Conservation (phyloP, 257 asterid genomes). For the Voacanga thouarsii region DNA sequence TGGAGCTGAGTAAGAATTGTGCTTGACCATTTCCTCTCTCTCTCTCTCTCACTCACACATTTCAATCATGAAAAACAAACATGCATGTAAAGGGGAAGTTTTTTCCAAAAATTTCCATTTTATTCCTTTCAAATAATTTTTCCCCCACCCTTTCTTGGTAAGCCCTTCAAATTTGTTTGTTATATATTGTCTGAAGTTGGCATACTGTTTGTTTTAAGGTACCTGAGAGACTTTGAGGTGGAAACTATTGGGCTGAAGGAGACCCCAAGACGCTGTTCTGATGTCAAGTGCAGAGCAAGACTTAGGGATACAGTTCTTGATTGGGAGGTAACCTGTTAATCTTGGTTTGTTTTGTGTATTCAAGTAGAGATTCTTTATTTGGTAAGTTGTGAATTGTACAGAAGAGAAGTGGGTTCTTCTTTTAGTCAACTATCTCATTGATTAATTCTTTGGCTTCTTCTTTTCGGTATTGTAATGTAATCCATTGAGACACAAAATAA, state of each 20-base stretch:
- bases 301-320: conserved; percentile 94
- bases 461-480: not conserved
- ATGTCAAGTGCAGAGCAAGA: conserved; percentile 59
- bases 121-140: too few species aligned
- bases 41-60: not conserved
- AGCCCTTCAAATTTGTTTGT: not conserved
- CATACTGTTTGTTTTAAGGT: conserved; percentile 43
- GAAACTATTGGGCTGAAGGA: conserved; percentile 93
- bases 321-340: conserved; percentile 70
- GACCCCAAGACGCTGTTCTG: conserved; percentile 73
- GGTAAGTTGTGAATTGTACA: not conserved
- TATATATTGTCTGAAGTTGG: not conserved
- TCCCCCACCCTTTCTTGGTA: not conserved
- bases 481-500: not conserved
- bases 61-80: not conserved
- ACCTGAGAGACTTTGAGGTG: conserved; percentile 85
- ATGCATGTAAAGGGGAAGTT: not conserved
- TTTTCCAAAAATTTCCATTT: too few species aligned
- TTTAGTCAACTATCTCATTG: not conserved
- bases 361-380: not conserved
- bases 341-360: not conserved
- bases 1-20: conserved; percentile 72
- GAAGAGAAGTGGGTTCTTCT: not conserved
- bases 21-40: not conserved
- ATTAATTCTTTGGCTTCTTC: not conserved